Percentiles rank a stretch among this genome's conserved stretches.
These are phyloP conservation scores for Candida maltosa DNA, from an alignment of 805 yeast species.

Conservation along the genomic window DNA sequence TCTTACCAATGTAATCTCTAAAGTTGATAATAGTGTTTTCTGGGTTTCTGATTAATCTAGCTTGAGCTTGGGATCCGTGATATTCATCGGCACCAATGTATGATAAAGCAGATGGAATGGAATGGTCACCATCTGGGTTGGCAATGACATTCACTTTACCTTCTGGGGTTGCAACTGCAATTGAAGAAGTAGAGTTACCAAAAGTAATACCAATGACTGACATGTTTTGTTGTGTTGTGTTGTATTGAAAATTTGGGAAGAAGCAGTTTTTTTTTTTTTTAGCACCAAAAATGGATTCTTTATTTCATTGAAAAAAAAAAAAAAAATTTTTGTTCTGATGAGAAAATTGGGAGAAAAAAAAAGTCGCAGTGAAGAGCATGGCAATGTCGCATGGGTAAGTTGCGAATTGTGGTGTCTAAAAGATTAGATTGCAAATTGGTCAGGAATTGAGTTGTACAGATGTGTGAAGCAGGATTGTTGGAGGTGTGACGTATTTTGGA, in stretches of 20 bases:
- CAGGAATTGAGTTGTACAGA: no score
- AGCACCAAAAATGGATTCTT: not conserved
- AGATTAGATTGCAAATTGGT: no score
- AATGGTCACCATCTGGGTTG: slow-evolving; percentile 98
- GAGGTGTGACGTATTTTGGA: no score
- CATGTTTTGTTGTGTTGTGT: slow-evolving; percentile 26
- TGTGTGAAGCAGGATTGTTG: no score
- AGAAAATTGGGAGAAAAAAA: no score
- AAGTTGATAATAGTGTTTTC: slow-evolving; percentile 82
- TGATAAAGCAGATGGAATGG: slow-evolving; percentile 88
- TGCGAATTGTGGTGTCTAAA: no score
- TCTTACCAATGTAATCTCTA: slow-evolving; percentile 86
- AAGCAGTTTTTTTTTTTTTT: not conserved
- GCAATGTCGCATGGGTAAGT: no score
- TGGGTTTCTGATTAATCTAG: slow-evolving; percentile 89
- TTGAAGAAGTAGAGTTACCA: slow-evolving; percentile 94
- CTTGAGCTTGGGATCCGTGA: slow-evolving; percentile 94
- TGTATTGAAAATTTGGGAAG: not conserved
- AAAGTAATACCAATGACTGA: slow-evolving; percentile 88
- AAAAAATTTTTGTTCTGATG: no score
- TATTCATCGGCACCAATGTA: slow-evolving; percentile 94
- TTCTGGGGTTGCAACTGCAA: slow-evolving; percentile 80
- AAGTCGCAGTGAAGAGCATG: no score
- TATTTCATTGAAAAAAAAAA: no score
- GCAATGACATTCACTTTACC: slow-evolving; percentile 97